These are phyloP conservation scores for Daldinia decipiens DNA, from an alignment of 495 filamentous ascomycete species.

Conservation along the genomic window DNA sequence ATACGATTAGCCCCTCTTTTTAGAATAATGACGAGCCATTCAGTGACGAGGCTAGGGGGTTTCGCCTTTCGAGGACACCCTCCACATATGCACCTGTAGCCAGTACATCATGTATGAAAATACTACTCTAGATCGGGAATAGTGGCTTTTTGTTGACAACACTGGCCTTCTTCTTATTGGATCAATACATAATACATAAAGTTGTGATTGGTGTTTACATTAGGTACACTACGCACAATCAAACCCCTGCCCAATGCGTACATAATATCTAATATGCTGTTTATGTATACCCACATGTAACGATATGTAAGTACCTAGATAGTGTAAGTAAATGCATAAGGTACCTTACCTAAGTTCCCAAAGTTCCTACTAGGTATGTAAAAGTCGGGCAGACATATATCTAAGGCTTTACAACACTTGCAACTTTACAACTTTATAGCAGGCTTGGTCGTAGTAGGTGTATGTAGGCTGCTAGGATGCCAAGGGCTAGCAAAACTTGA, in stretches of 20 bases:
- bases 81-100: background rate
- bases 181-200: background rate
- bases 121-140: background rate
- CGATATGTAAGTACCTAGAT: too few relatives aligned
- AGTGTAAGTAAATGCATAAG: too few relatives aligned
- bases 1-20: too few relatives aligned
- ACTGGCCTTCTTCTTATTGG: background rate
- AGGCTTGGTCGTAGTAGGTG: background rate
- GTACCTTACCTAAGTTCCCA: too few relatives aligned
- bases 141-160: background rate
- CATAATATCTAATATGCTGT: too few relatives aligned
- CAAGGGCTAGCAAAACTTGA: slow-evolving; percentile 27
- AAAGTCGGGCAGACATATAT: too few relatives aligned
- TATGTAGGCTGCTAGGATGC: slow-evolving; percentile 6
- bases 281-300: too few relatives aligned
- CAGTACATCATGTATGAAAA: slow-evolving; percentile 1
- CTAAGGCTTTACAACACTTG: background rate
- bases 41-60: slow-evolving; percentile 2
- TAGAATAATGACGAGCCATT: slow-evolving; percentile 1
- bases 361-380: too few relatives aligned
- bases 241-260: too few relatives aligned
- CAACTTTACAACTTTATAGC: background rate
- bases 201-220: background rate
- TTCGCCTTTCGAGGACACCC: background rate
- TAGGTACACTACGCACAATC: too few relatives aligned